phyloP scores from a whole-genome alignment of 352 stramenopile genomes.

The Sclerospora graminicola region DNA sequence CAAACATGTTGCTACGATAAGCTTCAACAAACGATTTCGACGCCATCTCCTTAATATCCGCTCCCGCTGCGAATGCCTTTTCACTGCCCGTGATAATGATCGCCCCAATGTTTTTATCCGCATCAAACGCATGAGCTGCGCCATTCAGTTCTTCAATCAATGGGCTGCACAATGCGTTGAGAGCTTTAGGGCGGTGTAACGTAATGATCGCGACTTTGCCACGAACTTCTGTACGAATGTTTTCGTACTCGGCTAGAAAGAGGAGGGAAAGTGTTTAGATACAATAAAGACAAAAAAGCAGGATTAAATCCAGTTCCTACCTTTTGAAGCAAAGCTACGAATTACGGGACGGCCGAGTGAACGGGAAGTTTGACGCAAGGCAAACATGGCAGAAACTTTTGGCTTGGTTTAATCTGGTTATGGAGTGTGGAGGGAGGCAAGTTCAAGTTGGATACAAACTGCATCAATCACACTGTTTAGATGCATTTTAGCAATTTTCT shows the following conservation, averaged over 20 bases:
- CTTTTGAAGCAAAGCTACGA: conserved; percentile 46
- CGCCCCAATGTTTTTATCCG: conserved; percentile 87
- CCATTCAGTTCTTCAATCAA: conserved; percentile 94
- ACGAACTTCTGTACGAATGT: conserved; percentile 80
- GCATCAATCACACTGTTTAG: background rate
- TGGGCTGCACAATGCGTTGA: conserved; percentile 95
- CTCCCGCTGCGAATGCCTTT: conserved; percentile 95
- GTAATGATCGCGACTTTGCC: conserved; percentile 92
- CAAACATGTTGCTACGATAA: conserved; percentile 95
- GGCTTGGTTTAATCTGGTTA: background rate
- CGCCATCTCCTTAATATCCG: conserved; percentile 97
- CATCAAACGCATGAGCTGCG: conserved; percentile 87
- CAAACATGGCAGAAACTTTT: conserved; percentile 30
- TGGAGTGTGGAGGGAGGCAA: background rate
- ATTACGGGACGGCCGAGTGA: conserved; percentile 13
- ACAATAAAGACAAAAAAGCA: background rate
- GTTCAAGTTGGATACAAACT: conserved; percentile 3
- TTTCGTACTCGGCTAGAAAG: conserved; percentile 67
- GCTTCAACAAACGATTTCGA: conserved; percentile 88
- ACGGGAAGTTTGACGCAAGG: conserved; percentile 22
- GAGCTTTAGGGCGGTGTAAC: conserved; percentile 93
- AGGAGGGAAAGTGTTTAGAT: background rate
- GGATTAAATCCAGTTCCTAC: conserved; percentile 11
- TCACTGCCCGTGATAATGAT: conserved; percentile 95
- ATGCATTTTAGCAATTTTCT: no score